Conservation (phyloP, 2,329 filamentous ascomycete species). For the Venturia pyrina region DNA sequence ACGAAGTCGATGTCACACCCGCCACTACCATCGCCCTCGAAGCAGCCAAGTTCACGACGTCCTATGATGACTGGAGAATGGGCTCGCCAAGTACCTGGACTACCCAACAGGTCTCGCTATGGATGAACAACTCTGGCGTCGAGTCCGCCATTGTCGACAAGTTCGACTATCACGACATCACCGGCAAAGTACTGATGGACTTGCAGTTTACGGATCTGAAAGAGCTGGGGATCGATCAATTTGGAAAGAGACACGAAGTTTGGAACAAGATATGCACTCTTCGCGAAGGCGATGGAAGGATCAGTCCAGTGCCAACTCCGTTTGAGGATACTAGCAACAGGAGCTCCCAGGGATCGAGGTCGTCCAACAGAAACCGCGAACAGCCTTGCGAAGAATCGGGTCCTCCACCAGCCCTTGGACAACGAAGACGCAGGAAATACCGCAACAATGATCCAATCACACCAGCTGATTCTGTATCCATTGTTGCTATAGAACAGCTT, state of each 20-base stretch:
- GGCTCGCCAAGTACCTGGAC: constrained; percentile 56
- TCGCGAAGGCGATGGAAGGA: constrained; percentile 36
- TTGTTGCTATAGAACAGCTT: constrained; percentile 84
- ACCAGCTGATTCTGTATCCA: constrained; percentile 76
- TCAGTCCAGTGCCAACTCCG: constrained; percentile 35
- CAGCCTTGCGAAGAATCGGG: constrained; percentile 19
- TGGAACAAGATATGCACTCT: constrained; percentile 72
- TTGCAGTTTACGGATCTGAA: constrained; percentile 81
- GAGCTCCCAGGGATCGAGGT: constrained; percentile 15
- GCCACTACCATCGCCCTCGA: constrained; percentile 18
- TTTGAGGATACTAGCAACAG: constrained; percentile 36
- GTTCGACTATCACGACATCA: constrained; percentile 88
- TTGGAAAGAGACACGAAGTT: constrained; percentile 67
- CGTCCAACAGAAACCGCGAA: constrained; percentile 14
- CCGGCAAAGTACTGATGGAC: constrained; percentile 76
- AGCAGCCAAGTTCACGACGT: constrained; percentile 40
- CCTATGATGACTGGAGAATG: constrained; percentile 48
- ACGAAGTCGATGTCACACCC: background rate
- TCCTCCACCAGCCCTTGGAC: constrained; percentile 24
- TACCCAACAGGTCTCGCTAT: constrained; percentile 68
- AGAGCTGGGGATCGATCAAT: constrained; percentile 71
- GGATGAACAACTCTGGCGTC: constrained; percentile 77
- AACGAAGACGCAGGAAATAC: constrained; percentile 30
- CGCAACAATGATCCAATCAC: constrained; percentile 57
- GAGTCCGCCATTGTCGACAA: constrained; percentile 68